phyloP scores from a whole-genome alignment of 345 rosid species.

The Eucalyptus tenuipes region DNA sequence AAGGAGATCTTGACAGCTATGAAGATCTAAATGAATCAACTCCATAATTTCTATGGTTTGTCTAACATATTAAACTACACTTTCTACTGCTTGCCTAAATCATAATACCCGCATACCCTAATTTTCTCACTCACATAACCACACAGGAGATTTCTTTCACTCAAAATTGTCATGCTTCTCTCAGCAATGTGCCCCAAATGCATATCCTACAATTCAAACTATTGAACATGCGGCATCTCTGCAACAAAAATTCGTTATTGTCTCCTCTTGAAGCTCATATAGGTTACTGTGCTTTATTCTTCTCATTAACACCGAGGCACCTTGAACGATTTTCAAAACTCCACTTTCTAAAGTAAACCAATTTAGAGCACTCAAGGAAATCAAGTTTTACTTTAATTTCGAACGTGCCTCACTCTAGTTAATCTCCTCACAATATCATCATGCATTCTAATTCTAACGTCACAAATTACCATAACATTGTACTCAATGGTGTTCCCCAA shows the following conservation, averaged over 20 bases:
- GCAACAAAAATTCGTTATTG: neutral
- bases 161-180: neutral
- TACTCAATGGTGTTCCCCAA: neutral
- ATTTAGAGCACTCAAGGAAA: neutral
- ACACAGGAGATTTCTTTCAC: neutral
- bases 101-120: neutral
- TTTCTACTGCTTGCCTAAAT: neutral
- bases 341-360: neutral
- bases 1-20: neutral
- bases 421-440: neutral
- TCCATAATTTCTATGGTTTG: neutral
- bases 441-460: neutral
- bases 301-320: neutral
- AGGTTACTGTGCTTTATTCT: neutral
- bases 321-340: neutral
- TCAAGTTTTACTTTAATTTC: neutral
- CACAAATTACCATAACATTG: neutral
- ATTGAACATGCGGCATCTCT: fast-evolving
- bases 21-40: neutral
- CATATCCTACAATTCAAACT: neutral
- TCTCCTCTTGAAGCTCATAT: neutral
- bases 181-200: neutral
- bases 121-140: neutral
- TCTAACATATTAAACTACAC: neutral
- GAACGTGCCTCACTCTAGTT: neutral